Percentiles rank a stretch among this genome's conserved stretches.
These are phyloP conservation scores for Ligustrum vulgare DNA, from an alignment of 257 asterid species.

Conservation along the genomic window DNA sequence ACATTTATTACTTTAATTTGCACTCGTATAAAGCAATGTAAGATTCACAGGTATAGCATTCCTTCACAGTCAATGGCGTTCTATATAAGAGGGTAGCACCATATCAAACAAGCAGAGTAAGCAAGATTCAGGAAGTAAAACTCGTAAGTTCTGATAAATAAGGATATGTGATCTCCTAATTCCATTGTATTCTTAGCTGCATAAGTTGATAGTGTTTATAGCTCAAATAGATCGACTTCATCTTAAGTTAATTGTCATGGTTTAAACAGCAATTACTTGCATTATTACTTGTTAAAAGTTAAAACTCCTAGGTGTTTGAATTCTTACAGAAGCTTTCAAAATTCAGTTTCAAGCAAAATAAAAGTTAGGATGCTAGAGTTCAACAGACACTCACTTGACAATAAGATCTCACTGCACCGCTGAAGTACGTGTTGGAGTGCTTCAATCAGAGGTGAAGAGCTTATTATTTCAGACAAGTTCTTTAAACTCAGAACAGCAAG, in stretches of 20 bases:
- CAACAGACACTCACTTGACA: slow-evolving; percentile 55
- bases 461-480: slow-evolving; percentile 49
- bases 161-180: neutral
- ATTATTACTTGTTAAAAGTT: neutral
- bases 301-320: neutral
- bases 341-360: slow-evolving; percentile 4
- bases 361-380: slow-evolving; percentile 5
- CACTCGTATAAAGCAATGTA: neutral
- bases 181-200: neutral
- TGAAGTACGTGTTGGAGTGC: slow-evolving; percentile 56
- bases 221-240: neutral
- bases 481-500: slow-evolving; percentile 63
- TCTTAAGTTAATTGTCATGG: neutral
- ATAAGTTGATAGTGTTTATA: neutral
- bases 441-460: slow-evolving; percentile 48
- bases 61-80: neutral
- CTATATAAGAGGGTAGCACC: neutral
- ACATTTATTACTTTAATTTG: neutral
- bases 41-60: neutral
- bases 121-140: neutral
- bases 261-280: neutral
- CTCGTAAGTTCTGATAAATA: neutral
- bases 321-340: neutral
- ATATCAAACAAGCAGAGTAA: neutral
- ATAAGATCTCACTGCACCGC: slow-evolving; percentile 59